Conservation (phyloP, 2,329 filamentous ascomycete genomes). For the Exophiala calicioides region DNA sequence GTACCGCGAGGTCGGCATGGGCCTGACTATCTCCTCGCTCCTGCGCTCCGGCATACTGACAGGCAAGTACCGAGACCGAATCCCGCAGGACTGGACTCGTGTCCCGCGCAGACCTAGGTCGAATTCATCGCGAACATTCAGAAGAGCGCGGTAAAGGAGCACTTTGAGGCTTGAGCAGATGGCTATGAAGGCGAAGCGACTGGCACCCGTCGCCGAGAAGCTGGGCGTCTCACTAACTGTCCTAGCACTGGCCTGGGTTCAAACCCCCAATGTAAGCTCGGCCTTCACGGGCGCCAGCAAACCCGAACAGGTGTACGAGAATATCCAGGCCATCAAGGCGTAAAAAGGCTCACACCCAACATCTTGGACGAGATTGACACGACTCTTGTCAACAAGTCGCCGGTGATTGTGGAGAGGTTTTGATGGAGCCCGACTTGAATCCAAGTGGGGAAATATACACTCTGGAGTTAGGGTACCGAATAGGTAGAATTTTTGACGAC, state of each 20-base stretch:
- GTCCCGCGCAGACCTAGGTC: too few relatives aligned
- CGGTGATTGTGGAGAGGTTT: too few relatives aligned
- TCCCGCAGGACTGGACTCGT: constrained; percentile 59
- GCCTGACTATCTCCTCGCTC: constrained; percentile 65
- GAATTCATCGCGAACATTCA: constrained; percentile 59
- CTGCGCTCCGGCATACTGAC: constrained; percentile 62
- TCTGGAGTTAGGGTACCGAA: too few relatives aligned
- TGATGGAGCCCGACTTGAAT: too few relatives aligned
- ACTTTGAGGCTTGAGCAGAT: constrained; percentile 46
- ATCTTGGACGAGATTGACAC: too few relatives aligned
- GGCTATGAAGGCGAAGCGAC: constrained; percentile 60
- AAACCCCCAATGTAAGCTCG: constrained; percentile 58
- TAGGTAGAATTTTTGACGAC: too few relatives aligned
- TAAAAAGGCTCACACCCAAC: too few relatives aligned
- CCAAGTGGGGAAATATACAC: too few relatives aligned
- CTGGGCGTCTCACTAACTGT: constrained; percentile 60
- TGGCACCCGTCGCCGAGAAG: constrained; percentile 61
- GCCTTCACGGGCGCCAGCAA: constrained; percentile 36
- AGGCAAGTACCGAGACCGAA: constrained; percentile 67
- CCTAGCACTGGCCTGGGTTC: constrained; percentile 59
- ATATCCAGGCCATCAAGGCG: background rate
- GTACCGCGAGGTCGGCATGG: constrained; percentile 61
- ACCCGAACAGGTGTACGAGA: background rate
- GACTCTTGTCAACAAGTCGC: too few relatives aligned
- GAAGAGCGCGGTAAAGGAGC: constrained; percentile 53